phyloP scores from a whole-genome alignment of 75 land plant species.

The Pinus taeda region DNA sequence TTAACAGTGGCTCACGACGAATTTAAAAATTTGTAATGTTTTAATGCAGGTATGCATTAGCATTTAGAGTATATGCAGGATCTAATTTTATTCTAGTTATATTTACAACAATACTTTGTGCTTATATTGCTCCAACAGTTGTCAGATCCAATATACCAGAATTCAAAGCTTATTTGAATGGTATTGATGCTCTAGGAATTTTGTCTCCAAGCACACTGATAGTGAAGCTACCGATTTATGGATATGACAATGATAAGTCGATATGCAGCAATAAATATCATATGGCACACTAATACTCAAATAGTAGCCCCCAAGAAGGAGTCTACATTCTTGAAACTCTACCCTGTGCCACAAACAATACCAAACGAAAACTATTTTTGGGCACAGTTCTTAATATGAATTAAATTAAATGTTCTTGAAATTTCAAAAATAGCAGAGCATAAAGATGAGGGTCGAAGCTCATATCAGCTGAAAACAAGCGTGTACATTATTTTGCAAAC shows the following conservation, averaged over 20 bases:
- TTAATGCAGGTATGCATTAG: slow-evolving; percentile 43
- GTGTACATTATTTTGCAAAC: no score
- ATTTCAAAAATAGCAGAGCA: no score
- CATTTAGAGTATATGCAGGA: slow-evolving; percentile 41
- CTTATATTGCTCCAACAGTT: slow-evolving; percentile 57
- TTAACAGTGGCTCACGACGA: neutral
- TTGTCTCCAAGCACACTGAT: slow-evolving; percentile 61
- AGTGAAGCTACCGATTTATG: slow-evolving; percentile 51
- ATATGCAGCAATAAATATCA: neutral
- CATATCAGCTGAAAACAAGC: slow-evolving; percentile 1
- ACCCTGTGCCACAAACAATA: no score
- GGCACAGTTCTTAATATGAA: no score
- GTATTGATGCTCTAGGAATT: slow-evolving; percentile 64
- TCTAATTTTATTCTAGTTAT: slow-evolving; percentile 42
- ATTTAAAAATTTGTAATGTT: slow-evolving; percentile 6
- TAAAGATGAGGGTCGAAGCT: no score
- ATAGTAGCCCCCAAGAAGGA: neutral
- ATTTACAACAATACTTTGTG: slow-evolving; percentile 42
- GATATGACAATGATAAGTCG: neutral
- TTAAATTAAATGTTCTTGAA: no score
- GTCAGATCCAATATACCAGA: slow-evolving; percentile 86
- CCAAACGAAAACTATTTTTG: no score
- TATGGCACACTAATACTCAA: neutral
- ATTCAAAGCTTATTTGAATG: slow-evolving; percentile 79
- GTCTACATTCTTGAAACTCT: neutral